A percentile compares a stretch with the other conserved stretches of the same genome.
Conservation (phyloP, 768 basidiomycete species). For the Amanita pseudoporphyria region DNA sequence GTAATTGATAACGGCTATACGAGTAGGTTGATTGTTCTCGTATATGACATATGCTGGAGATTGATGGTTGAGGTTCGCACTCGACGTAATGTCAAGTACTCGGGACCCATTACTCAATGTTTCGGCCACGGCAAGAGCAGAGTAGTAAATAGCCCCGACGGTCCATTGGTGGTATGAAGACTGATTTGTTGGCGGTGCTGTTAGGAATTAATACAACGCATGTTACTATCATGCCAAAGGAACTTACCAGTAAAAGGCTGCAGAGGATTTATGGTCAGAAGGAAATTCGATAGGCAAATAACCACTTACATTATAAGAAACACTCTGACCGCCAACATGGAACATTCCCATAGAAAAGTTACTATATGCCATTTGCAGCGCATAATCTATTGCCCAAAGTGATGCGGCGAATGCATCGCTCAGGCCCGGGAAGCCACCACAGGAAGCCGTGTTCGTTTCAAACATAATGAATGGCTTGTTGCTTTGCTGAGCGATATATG, state of each 20-base stretch:
- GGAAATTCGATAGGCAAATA: slow-evolving; percentile 13
- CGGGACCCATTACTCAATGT: slow-evolving; percentile 55
- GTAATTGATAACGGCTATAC: slow-evolving; percentile 67
- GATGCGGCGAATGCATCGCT: slow-evolving; percentile 55
- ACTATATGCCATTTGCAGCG: slow-evolving; percentile 47
- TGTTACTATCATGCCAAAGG: not conserved
- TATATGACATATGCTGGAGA: slow-evolving; percentile 70
- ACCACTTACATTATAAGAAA: slow-evolving; percentile 52
- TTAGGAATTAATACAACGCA: slow-evolving; percentile 26
- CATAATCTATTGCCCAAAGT: slow-evolving; percentile 59
- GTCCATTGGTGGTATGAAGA: slow-evolving; percentile 62
- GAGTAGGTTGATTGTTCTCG: slow-evolving; percentile 50
- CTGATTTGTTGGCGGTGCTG: slow-evolving; percentile 47
- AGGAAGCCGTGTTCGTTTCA: slow-evolving; percentile 62
- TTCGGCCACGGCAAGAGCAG: slow-evolving; percentile 63
- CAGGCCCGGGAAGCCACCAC: slow-evolving; percentile 59
- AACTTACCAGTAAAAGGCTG: slow-evolving; percentile 46
- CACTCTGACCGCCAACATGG: slow-evolving; percentile 60
- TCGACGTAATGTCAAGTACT: slow-evolving; percentile 53
- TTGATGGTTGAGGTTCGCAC: slow-evolving; percentile 39
- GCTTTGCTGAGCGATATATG: slow-evolving; percentile 30
- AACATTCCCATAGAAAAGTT: slow-evolving; percentile 48
- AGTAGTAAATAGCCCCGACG: slow-evolving; percentile 68
- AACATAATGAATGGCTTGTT: slow-evolving; percentile 54
- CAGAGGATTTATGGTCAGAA: slow-evolving; percentile 28